Conservation (phyloP, 83 land plant species). For the Larix sibirica region DNA sequence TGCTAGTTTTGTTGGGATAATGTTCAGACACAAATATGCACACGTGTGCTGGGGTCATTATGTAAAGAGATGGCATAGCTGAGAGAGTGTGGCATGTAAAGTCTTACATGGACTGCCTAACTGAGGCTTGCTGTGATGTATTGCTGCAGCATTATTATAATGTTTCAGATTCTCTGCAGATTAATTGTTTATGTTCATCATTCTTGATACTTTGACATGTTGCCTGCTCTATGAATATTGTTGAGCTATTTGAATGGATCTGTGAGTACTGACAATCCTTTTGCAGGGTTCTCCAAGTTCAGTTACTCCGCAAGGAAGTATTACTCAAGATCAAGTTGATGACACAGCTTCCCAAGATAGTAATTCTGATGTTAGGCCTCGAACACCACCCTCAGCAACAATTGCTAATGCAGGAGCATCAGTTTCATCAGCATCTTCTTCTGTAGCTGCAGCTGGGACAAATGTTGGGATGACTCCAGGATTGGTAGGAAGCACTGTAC, state of each 20-base stretch:
- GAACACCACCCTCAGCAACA: slow-evolving; percentile 56
- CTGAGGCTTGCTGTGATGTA: too few species aligned
- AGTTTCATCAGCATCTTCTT: slow-evolving; percentile 28
- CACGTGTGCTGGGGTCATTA: too few species aligned
- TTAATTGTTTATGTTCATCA: too few species aligned
- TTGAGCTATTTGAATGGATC: neutral
- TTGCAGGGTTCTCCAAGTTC: slow-evolving; percentile 17
- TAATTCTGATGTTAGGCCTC: slow-evolving; percentile 37
- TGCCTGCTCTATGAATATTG: neutral
- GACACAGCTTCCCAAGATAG: slow-evolving; percentile 52
- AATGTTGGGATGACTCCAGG: slow-evolving; percentile 21
- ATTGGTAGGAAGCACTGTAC: slow-evolving; percentile 9
- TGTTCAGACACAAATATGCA: too few species aligned
- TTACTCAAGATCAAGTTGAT: slow-evolving; percentile 39
- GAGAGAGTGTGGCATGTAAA: too few species aligned
- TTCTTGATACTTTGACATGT: too few species aligned
- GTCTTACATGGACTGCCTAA: too few species aligned
- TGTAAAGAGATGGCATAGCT: too few species aligned
- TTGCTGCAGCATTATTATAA: too few species aligned
- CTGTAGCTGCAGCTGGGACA: slow-evolving; percentile 13
- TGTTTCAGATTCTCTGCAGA: too few species aligned
- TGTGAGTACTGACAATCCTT: neutral
- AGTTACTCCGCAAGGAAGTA: slow-evolving; percentile 19
- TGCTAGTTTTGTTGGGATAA: neutral
- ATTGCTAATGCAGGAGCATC: slow-evolving; percentile 13